Conservation (phyloP, 2,329 filamentous ascomycete species). For the Aspergillus piperis region DNA sequence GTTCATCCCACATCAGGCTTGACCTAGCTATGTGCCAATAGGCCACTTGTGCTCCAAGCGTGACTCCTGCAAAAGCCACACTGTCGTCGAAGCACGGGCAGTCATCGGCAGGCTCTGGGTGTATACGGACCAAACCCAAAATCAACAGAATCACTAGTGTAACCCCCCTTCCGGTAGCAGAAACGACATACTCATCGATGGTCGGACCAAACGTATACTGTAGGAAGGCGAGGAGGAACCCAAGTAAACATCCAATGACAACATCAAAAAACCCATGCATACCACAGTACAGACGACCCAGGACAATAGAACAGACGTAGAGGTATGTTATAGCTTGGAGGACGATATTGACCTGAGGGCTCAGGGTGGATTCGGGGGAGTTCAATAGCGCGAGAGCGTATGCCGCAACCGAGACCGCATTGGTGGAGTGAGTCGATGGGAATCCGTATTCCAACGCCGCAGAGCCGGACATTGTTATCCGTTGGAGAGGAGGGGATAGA, state of each 20-base stretch:
- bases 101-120: slow-evolving; percentile 94
- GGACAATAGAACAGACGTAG: slow-evolving; percentile 84
- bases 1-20: slow-evolving; percentile 53
- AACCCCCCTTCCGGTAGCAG: slow-evolving; percentile 65
- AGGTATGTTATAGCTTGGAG: slow-evolving; percentile 74
- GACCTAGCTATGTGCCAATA: slow-evolving; percentile 77
- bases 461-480: slow-evolving; percentile 97
- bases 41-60: slow-evolving; percentile 80
- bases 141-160: slow-evolving; percentile 66
- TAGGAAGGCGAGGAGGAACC: slow-evolving; percentile 62
- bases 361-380: slow-evolving; percentile 63
- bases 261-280: slow-evolving; percentile 99
- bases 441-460: slow-evolving; percentile 96
- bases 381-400: slow-evolving; percentile 75
- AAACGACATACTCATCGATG: slow-evolving; percentile 71
- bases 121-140: slow-evolving; percentile 77
- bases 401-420: slow-evolving; percentile 89
- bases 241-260: slow-evolving; percentile 74
- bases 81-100: slow-evolving; percentile 97
- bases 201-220: slow-evolving; percentile 58
- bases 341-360: slow-evolving; percentile 59
- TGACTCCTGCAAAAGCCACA: slow-evolving; percentile 85
- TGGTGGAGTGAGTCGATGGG: slow-evolving; percentile 94
- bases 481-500: slow-evolving; percentile 83
- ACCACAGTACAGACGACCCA: slow-evolving; percentile 92